Evolutionary conservation across 108 stramenopile genomes (phyloP), one percentile per base, ranked within the genome.

Genomic region (Seminavis robusta): DNA sequence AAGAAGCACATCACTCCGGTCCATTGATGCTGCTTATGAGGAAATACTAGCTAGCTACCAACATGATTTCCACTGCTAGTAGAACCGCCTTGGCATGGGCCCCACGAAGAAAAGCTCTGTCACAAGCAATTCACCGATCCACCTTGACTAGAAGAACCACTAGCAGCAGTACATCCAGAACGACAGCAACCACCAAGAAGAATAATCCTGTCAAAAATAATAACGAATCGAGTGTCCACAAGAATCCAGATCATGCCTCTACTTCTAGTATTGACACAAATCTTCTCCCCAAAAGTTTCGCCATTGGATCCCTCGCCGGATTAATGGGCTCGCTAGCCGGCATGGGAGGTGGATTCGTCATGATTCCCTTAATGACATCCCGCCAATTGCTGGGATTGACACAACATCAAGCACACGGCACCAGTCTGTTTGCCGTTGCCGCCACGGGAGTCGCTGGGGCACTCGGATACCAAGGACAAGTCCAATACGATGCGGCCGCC

Each of bases 341-440:
- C 3, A 84, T 94, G 84, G 95, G 95, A 0, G 95, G 95, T 20
- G 95, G 92, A 6, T 96, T 96, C 54, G 74, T 96, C 33, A 92
- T 94, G 82, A 95, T 81, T 26, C 80, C 80, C 4, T 39, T 76
- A 9, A 73, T 81, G 71, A 82, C 81, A 6, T 61, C 73, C 1
- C 67, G 26, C 25, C 16, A 36, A 21, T 48, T 82, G 49, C 64
- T 93, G 7, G 45, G 81, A 31, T 59, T 96, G 38, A 61, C 74
- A 11, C 94, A 95, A 52, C 95, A 96, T 73, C 77, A 83, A 61
- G 95, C 95, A 6, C 94, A 95, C 67, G 95, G 86, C 0, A 96
- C 94, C 1, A 86, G 83, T 2, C 47, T 96, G 16, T 93, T 92
- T 58, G 94, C 94, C 7, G 90, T 96, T 0, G 74, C 84, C 10